phyloP scores from a whole-genome alignment of 2,329 filamentous ascomycete species.

The Diplodia mutila region DNA sequence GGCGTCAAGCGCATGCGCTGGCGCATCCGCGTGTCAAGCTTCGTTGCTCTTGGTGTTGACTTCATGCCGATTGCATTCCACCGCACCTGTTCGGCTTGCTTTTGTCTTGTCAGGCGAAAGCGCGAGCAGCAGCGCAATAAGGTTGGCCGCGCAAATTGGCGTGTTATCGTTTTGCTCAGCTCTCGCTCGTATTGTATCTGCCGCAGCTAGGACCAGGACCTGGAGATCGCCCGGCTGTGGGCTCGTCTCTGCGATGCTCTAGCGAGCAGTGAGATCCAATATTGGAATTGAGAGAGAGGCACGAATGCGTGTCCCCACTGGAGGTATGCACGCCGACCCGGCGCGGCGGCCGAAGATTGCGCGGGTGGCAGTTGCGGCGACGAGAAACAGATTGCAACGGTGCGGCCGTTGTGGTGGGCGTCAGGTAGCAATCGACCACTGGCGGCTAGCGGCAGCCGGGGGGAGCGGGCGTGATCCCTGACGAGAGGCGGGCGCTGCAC shows the following conservation, averaged over 20 bases:
- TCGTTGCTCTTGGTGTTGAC: background rate
- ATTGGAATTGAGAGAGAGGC: constrained; percentile 4
- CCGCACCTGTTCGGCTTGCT: too few species aligned
- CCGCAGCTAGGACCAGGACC: background rate
- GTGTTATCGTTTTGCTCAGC: background rate
- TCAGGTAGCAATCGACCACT: constrained; percentile 11
- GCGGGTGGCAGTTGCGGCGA: background rate
- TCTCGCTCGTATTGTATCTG: constrained; percentile 12
- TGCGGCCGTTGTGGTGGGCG: background rate
- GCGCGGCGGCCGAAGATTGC: background rate
- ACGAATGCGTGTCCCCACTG: background rate
- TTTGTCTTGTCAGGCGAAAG: background rate
- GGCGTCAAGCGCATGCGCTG: background rate
- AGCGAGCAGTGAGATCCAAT: background rate
- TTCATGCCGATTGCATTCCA: constrained; percentile 8
- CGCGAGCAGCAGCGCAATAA: background rate
- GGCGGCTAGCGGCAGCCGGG: constrained; percentile 5
- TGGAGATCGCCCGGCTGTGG: background rate
- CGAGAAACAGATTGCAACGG: constrained; percentile 18
- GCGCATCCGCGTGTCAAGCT: background rate
- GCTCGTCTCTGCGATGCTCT: background rate
- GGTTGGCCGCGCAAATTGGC: background rate
- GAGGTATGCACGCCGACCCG: background rate
- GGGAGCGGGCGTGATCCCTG: background rate
- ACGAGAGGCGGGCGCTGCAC: constrained; percentile 11